Evolutionary conservation across 163 green algal species (phyloP), one percentile per base, ranked within the genome.

Genomic region (Chlorella variabilis): DNA sequence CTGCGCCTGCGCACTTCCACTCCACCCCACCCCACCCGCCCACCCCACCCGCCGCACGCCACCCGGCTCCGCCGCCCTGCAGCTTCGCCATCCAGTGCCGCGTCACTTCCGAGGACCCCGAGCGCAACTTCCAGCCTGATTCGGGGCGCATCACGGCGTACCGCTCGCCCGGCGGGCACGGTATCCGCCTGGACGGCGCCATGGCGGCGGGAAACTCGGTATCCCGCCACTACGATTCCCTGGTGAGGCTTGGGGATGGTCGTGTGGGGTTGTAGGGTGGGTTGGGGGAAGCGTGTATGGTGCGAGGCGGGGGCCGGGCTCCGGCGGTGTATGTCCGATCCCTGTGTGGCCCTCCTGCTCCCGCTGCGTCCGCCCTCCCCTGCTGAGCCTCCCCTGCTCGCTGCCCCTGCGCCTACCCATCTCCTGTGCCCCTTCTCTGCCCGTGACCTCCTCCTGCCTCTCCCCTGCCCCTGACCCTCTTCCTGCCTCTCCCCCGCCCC

Each of bases 71-170:
- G 17, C 20, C 27, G 0, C 38, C 36, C 38, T 2, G 73, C 73
- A 80, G 73, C 73, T 96, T 91, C 79, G 89, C 95, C 48, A 97
- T 98, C 83, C 94, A 98, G 89, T 97, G 93, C 89, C 91, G 95
- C 42, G 90, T 98, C 18, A 98, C 94, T 5, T 90, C 75, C 49
- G 95, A 98, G 87, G 94, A 98, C 90, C 94, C 94, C 6, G 89
- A 92, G 69, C 79, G 91, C 66, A 94, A 95, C 83, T 97, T 98
- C 86, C 89, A 93, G 86, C 86, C 95, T 2, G 94, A 98, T 82
- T 85, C 85, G 6, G 95, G 95, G 21, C 90, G 93, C 48, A 92
- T 98, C 56, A 90, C 96, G 80, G 92, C 93, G 18, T 98, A 98
- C 88, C 87, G 93, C 31, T 89, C 95, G 4, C 94, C 95, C 31